These are phyloP conservation scores for Clitoria ternatea DNA, from an alignment of 306 rosid species.

Conservation along the genomic window DNA sequence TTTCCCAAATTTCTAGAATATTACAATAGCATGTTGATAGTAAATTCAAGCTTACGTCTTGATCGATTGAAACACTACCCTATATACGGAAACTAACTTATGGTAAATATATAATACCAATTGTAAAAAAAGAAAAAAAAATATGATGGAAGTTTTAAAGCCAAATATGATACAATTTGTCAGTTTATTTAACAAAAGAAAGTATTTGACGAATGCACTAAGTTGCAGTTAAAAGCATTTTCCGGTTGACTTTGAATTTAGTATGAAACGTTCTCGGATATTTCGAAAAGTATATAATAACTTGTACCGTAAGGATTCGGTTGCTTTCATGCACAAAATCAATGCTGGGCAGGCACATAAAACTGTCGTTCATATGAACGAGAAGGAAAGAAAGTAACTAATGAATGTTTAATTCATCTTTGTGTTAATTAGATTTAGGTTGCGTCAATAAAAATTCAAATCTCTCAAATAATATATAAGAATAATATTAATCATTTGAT, in stretches of 20 bases:
- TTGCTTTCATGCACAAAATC: slow-evolving; percentile 10
- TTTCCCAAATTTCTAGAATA: neutral
- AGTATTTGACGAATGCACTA: neutral
- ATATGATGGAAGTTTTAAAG: neutral
- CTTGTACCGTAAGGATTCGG: slow-evolving; percentile 33
- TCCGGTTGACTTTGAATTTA: slow-evolving; percentile 31
- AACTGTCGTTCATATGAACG: neutral
- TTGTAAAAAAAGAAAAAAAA: neutral
- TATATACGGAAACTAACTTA: neutral
- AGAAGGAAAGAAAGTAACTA: neutral
- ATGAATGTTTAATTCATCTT: no score
- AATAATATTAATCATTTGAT: no score
- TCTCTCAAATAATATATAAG: no score
- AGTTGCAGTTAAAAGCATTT: neutral
- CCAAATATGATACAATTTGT: neutral
- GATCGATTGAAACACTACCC: neutral
- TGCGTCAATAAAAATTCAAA: no score
- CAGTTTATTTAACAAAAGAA: neutral
- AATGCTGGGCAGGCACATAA: neutral
- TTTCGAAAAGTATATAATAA: slow-evolving; percentile 18
- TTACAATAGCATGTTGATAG: neutral
- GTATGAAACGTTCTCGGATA: neutral
- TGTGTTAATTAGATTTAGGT: no score
- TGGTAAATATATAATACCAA: neutral
- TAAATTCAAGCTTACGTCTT: neutral